Evolutionary conservation across 345 rosid genomes (phyloP), one percentile per base, ranked within the genome.

Genomic region (Lepidium aucheri): DNA sequence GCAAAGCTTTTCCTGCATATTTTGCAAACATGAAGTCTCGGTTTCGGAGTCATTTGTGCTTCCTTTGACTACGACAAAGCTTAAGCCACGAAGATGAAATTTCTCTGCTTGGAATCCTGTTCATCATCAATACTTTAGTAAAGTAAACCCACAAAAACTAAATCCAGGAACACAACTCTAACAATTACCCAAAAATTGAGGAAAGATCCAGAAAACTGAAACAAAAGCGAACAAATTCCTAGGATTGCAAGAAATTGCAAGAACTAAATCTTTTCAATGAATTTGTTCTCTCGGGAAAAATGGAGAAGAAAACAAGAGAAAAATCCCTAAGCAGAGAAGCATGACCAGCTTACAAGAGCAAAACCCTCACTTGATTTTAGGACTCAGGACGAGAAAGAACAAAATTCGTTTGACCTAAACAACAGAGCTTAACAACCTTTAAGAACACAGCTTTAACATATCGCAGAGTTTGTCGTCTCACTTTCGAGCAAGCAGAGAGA

Each of bases 341-440:
- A 30, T 53, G 59, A 49, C 24, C 32, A 53, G 68, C 68, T 70
- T 70, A 70, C 68, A 55, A 1, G 68, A 53, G 17, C 4, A 61
- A 70, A 53, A 44, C 26, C 43, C 20, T 51, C 38, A 34, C 32
- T 70, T 42, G 10, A 22, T 20, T 34, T 15, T 58, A 20, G 17
- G 28, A 53, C 4, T 32, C 39, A 14, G 22, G 4, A 53, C 8
- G 40, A 53, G 40, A 53, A 32, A 53, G 36, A 30, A 14, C 57
- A 32, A 4, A 4, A 30, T 30, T 52, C 15, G 39, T 30, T 52
- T 32, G 39, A 53, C 38, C 22, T 17, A 7, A 68, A 30, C 16
- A 42, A 12, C 9, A 7, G 41, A 53, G 30, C 32, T 15, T 32
- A 32, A 32, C 30, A 2, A 32, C 39, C 24, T 53, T 15, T 8